phyloP scores from a whole-genome alignment of 1,284 basidiomycete species.

The Cutaneotrichosporon cyanovorans region DNA sequence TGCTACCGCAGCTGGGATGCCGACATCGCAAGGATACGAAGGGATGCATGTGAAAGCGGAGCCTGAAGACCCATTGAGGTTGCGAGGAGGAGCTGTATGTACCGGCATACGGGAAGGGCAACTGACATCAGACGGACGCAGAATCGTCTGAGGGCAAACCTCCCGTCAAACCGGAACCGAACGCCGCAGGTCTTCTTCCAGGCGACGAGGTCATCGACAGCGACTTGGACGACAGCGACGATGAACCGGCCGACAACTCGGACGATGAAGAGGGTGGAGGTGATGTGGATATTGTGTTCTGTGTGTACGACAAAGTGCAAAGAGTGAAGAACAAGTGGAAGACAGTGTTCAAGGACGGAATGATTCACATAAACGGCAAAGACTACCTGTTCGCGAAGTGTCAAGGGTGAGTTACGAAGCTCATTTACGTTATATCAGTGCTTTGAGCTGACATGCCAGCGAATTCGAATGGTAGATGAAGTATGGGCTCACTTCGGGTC shows the following conservation, averaged over 20 bases:
- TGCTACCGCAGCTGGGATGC: background rate
- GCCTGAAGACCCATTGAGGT: slow-evolving; percentile 34
- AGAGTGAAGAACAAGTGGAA: slow-evolving; percentile 99
- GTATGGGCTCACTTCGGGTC: too few relatives aligned
- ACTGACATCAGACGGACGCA: slow-evolving; percentile 10
- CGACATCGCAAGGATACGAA: background rate
- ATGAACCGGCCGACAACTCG: slow-evolving; percentile 55
- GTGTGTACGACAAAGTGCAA: slow-evolving; percentile 98
- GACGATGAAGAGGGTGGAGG: slow-evolving; percentile 48
- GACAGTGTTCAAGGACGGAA: slow-evolving; percentile 96
- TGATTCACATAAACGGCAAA: slow-evolving; percentile 92
- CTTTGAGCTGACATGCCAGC: slow-evolving; percentile 14
- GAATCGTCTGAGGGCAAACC: background rate
- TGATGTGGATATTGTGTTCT: slow-evolving; percentile 84
- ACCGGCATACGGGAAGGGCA: background rate
- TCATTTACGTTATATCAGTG: too few relatives aligned
- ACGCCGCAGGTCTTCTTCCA: slow-evolving; percentile 45
- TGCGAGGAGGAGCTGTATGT: slow-evolving; percentile 34
- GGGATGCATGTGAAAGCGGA: slow-evolving; percentile 36
- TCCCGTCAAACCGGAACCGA: slow-evolving; percentile 36
- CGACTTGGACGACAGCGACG: slow-evolving; percentile 82
- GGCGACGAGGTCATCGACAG: slow-evolving; percentile 83
- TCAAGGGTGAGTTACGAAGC: slow-evolving; percentile 52
- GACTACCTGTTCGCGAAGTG: slow-evolving; percentile 98
- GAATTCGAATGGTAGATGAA: slow-evolving; percentile 39